Percentiles rank a stretch among this genome's conserved stretches.
Evolutionary conservation across 768 basidiomycete species (phyloP).

Genomic region (Mrakia gelida): DNA sequence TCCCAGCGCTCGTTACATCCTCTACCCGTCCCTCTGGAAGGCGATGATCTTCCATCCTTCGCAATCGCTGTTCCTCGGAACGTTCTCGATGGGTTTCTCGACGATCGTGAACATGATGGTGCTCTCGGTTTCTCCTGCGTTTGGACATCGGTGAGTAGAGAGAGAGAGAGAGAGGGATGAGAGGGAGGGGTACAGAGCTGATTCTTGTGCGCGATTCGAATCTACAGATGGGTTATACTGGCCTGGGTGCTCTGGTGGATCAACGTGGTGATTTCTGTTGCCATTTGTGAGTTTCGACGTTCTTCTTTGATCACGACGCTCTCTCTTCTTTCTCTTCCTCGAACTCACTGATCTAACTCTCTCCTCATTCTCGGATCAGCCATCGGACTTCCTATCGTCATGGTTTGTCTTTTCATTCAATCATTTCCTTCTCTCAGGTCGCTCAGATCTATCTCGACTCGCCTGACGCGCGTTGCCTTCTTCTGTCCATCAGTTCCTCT

Average conservation of each 20-base stretch:
- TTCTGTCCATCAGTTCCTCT: conserved; percentile 44
- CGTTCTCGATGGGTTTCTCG: conserved; percentile 58
- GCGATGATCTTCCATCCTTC: conserved; percentile 53
- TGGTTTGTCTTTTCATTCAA: conserved; percentile 1
- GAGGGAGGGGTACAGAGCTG: too few species aligned
- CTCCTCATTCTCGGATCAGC: background rate
- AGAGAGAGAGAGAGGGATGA: background rate
- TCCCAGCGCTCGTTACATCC: conserved; percentile 50
- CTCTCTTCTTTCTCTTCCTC: background rate
- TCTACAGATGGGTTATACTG: background rate
- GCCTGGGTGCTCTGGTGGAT: conserved; percentile 29
- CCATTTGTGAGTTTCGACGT: background rate
- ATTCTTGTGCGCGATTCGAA: background rate
- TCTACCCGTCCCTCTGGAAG: conserved; percentile 55
- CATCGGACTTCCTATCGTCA: conserved; percentile 9
- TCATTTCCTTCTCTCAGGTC: too few species aligned
- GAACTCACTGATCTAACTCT: background rate
- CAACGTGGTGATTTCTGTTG: conserved; percentile 14
- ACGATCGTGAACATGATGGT: conserved; percentile 50
- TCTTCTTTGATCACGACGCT: background rate
- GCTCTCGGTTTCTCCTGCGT: background rate
- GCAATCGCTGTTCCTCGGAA: conserved; percentile 53
- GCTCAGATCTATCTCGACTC: too few species aligned
- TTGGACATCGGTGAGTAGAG: background rate
- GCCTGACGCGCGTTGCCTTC: background rate